Evolutionary conservation across 192 early-diverging fungal species (phyloP).

Genomic region (Paraglomus occultum): DNA sequence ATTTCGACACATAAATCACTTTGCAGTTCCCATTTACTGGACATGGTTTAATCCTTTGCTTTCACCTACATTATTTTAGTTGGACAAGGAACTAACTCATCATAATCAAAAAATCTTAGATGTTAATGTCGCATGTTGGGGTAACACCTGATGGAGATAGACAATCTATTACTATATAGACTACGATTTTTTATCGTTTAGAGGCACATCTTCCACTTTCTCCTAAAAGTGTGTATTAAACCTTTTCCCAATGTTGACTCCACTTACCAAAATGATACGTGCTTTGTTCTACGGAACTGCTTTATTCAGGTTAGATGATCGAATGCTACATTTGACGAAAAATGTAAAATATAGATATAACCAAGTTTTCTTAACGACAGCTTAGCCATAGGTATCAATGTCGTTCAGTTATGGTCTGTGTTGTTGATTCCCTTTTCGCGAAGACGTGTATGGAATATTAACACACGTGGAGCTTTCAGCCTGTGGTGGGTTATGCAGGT

Average conservation of each 20-base stretch:
- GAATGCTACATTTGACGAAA: background rate
- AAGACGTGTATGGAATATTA: conserved; percentile 48
- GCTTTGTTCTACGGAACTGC: conserved; percentile 43
- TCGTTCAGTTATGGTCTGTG: conserved; percentile 49
- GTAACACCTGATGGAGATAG: no score
- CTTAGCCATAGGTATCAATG: conserved; percentile 45
- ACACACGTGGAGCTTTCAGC: conserved; percentile 44
- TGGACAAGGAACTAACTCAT: no score
- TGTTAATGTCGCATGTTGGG: no score
- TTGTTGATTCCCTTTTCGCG: conserved; percentile 48
- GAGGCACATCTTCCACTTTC: no score
- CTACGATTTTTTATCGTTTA: no score
- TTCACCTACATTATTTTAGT: no score
- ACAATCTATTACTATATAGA: no score
- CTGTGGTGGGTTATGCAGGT: conserved; percentile 61
- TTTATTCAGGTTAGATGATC: conserved; percentile 38
- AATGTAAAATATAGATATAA: background rate
- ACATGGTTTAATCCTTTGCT: no score
- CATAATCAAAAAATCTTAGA: no score
- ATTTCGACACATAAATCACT: no score
- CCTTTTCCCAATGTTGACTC: conserved; percentile 30
- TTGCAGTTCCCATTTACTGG: no score
- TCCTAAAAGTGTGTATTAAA: no score
- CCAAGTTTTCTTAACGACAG: conserved; percentile 18
- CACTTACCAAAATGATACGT: conserved; percentile 34